A percentile compares a stretch with the other conserved stretches of the same genome.
These are phyloP conservation scores for Neofusicoccum umdonicola DNA, from an alignment of 2,329 filamentous ascomycete genomes.

Conservation along the genomic window DNA sequence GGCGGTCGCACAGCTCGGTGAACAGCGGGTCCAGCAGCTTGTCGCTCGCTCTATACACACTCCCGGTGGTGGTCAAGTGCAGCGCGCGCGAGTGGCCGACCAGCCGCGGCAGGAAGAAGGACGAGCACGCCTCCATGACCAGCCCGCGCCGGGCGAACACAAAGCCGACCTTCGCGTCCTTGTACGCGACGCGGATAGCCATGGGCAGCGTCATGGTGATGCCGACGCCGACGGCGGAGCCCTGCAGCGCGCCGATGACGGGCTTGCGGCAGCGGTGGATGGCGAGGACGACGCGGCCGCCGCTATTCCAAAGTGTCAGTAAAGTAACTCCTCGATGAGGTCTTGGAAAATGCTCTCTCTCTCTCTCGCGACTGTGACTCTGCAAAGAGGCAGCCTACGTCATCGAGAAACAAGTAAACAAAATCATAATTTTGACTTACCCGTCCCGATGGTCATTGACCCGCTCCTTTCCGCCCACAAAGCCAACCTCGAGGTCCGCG, in stretches of 20 bases:
- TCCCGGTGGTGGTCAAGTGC: constrained; percentile 66
- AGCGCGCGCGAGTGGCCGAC: constrained; percentile 64
- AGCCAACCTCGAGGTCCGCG: constrained; percentile 55
- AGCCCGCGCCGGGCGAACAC: constrained; percentile 70
- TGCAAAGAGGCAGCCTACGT: too few relatives aligned
- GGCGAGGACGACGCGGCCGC: constrained; percentile 49
- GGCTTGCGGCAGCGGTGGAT: constrained; percentile 58
- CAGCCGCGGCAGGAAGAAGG: constrained; percentile 69
- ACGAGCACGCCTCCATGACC: constrained; percentile 69
- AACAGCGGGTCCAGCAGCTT: constrained; percentile 61
- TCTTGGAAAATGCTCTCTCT: too few relatives aligned
- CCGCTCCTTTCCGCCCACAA: constrained; percentile 43
- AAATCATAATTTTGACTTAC: constrained; percentile 29
- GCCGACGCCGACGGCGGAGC: constrained; percentile 57
- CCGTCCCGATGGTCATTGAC: constrained; percentile 54
- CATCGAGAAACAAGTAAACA: not conserved
- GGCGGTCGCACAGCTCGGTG: constrained; percentile 59
- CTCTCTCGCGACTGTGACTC: too few relatives aligned
- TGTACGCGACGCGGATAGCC: constrained; percentile 54
- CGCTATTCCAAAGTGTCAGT: constrained; percentile 26
- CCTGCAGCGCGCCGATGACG: constrained; percentile 55
- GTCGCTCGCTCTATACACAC: constrained; percentile 53
- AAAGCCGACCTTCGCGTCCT: constrained; percentile 66
- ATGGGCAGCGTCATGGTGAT: constrained; percentile 60
- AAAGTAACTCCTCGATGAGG: too few relatives aligned